phyloP scores from a whole-genome alignment of 2,329 filamentous ascomycete genomes.

The Myriangium duriaei region DNA sequence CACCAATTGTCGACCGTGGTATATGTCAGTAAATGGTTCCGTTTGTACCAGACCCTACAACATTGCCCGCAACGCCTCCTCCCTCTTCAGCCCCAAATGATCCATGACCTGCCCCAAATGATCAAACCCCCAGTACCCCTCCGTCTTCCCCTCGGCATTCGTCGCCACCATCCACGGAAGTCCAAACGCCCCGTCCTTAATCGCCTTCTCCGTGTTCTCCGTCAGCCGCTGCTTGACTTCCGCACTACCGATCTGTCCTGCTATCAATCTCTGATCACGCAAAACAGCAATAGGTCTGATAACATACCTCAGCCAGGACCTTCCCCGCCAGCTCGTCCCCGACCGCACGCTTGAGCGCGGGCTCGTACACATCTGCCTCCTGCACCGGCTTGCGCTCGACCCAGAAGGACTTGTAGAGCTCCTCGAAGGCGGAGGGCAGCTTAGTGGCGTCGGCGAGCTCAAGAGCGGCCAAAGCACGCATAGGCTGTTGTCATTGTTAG shows the following conservation, averaged over 20 bases:
- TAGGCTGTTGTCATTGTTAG: slow-evolving; percentile 10
- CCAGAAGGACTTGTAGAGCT: slow-evolving; percentile 42
- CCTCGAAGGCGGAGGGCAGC: slow-evolving; percentile 30
- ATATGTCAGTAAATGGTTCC: too few relatives aligned
- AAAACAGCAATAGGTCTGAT: not conserved
- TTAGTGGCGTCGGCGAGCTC: slow-evolving; percentile 29
- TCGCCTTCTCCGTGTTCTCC: slow-evolving; percentile 39
- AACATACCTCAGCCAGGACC: slow-evolving; percentile 29
- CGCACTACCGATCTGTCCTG: slow-evolving; percentile 19
- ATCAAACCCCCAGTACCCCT: slow-evolving; percentile 49
- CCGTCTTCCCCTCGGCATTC: slow-evolving; percentile 40
- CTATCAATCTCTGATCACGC: not conserved
- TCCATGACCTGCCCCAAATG: slow-evolving; percentile 44
- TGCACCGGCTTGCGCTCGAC: slow-evolving; percentile 34
- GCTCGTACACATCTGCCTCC: slow-evolving; percentile 32
- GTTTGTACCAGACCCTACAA: too few relatives aligned
- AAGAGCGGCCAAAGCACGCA: slow-evolving; percentile 39
- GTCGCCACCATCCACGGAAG: slow-evolving; percentile 48
- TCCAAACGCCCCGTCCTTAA: slow-evolving; percentile 46
- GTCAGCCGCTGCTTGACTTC: slow-evolving; percentile 36
- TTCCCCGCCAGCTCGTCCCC: slow-evolving; percentile 32
- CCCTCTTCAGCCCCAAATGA: slow-evolving; percentile 39
- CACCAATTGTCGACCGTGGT: too few relatives aligned
- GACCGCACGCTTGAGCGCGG: slow-evolving; percentile 33
- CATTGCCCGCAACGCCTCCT: slow-evolving; percentile 26